phyloP scores from a whole-genome alignment of 2,329 filamentous ascomycete species.

The Diaporthe helianthi region DNA sequence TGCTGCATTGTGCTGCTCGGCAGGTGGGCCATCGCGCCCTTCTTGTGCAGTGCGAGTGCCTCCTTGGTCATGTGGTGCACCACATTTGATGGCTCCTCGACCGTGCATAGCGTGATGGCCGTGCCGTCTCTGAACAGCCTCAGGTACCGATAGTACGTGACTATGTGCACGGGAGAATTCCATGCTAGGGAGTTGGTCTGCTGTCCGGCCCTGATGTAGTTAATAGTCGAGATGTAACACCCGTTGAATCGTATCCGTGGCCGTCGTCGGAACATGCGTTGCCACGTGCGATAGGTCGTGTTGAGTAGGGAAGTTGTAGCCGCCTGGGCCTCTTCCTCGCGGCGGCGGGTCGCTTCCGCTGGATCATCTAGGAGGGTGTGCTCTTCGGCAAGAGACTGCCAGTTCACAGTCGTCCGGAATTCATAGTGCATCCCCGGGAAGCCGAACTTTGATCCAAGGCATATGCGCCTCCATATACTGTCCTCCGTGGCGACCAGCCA shows the following conservation, averaged over 20 bases:
- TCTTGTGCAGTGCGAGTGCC: constrained; percentile 60
- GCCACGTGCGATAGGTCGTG: constrained; percentile 59
- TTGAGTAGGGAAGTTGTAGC: constrained; percentile 52
- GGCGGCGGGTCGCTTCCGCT: constrained; percentile 46
- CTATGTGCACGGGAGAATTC: constrained; percentile 86
- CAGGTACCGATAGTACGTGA: constrained; percentile 97
- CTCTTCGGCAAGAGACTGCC: constrained; percentile 55
- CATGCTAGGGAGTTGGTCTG: constrained; percentile 76
- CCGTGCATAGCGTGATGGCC: constrained; percentile 80
- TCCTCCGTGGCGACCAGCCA: constrained; percentile 87
- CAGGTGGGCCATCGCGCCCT: constrained; percentile 47
- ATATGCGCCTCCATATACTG: constrained; percentile 82
- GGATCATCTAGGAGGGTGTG: constrained; percentile 42
- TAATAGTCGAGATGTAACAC: constrained; percentile 95
- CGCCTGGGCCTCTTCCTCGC: constrained; percentile 44
- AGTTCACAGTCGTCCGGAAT: constrained; percentile 68
- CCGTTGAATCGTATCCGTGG: constrained; percentile 94
- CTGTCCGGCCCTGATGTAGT: constrained; percentile 87
- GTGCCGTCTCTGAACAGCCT: constrained; percentile 93
- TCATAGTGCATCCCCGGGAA: constrained; percentile 85
- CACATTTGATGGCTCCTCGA: constrained; percentile 82
- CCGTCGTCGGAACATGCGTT: constrained; percentile 78
- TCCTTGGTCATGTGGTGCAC: constrained; percentile 83
- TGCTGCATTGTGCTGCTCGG: constrained; percentile 69
- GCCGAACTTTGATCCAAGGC: constrained; percentile 74